Conservation (phyloP, 441 rosid species). For the Arabidopsis hybrid region DNA sequence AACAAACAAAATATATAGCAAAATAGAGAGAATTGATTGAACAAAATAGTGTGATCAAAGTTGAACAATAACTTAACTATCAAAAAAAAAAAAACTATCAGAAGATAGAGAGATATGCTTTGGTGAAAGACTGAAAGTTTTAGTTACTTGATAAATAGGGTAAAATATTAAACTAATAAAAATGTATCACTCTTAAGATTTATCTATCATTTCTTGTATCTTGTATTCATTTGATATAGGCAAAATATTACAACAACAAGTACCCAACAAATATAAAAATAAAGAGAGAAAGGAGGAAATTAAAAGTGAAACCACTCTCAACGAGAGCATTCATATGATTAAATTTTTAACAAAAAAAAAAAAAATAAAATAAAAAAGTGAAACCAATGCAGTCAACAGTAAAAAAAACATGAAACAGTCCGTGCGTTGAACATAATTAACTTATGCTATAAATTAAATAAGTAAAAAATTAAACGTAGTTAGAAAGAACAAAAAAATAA, state of each 20-base stretch:
- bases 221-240: background rate
- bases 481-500: constrained; percentile 1
- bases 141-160: background rate
- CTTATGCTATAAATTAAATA: no score
- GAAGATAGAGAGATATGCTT: background rate
- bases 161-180: background rate
- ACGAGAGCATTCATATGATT: no score
- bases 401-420: constrained; percentile 6
- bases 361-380: no score
- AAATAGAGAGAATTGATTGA: background rate
- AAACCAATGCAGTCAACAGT: constrained; percentile 20
- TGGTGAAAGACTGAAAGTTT: background rate
- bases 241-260: background rate
- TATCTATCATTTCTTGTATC: background rate
- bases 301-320: no score
- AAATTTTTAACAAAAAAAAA: no score
- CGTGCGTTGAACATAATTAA: background rate
- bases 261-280: background rate
- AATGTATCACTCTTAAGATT: background rate
- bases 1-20: constrained; percentile 4
- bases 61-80: background rate
- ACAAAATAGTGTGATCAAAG: constrained; percentile 1
- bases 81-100: background rate
- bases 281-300: background rate
- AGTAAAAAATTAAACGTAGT: background rate